Evolutionary conservation across 2,329 filamentous ascomycete species (phyloP), one percentile per base, ranked within the genome.

Genomic region (Stagonosporopsis tanaceti): DNA sequence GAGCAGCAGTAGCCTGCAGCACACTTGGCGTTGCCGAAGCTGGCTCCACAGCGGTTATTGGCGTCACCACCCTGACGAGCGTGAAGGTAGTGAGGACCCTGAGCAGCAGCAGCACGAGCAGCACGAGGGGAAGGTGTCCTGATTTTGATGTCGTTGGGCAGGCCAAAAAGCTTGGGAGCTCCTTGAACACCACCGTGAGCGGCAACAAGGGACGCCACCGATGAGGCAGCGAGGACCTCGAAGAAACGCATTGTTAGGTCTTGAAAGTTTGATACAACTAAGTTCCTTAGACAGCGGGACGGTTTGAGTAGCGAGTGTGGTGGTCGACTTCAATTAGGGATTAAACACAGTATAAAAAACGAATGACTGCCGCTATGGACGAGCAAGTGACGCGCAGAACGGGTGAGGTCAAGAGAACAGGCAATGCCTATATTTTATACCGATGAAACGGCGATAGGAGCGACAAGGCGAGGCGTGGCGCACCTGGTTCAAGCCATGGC

Each of bases 1-100:
- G 73, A 76, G 60, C 73, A 76, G 66, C 74, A 76, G 59, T 67
- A 73, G n/a, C 68, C 70, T 3, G 50, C 60, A 34, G 59, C 72
- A 40, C 74, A 76, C 41, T 63, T 67, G 24, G 72, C 60, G 44
- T 63, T 59, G 46, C 60, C 60, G 35, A 58, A 64, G 3, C 39
- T 37, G 15, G 65, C 56, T 44, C 74, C 74, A 50, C 74, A 76
- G 22, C 66, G 72, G 14, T 71, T 70, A 35, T 68, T 64, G 37
- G 48, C 44, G n/a, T 70, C 65, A 44, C 71, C 72, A 32, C 60
- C 62, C 52, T 75, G 72, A 24, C 74, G 72, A 44, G 70, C 63
- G 20, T 65, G 57, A 15, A 75, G 57, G n/a, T 65, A 52, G 32
- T 55, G 57, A 28, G 62, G 58, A 6, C 56, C 53, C 28, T 63